Evolutionary conservation across 129 eudicot genomes (phyloP).

Genomic region (Flaveria ramosissima): DNA sequence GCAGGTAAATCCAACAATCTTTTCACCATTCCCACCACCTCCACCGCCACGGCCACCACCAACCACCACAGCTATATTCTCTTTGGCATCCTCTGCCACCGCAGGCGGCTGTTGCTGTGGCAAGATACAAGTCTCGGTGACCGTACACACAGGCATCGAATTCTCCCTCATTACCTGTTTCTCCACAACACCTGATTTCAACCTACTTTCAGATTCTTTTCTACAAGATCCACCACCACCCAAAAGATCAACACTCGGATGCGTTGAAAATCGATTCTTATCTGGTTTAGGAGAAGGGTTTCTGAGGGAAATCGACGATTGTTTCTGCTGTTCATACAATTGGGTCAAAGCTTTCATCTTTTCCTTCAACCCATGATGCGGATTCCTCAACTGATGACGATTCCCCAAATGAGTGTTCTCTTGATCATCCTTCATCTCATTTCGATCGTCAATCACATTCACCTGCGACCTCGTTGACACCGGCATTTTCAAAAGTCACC

Average conservation of each 20-base stretch:
- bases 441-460: conserved; percentile 33
- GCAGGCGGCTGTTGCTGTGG: conserved; percentile 37
- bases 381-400: conserved; percentile 51
- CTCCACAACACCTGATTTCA: conserved; percentile 26
- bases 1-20: conserved; percentile 55
- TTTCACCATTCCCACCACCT: conserved; percentile 38
- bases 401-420: conserved; percentile 23
- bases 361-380: conserved; percentile 84
- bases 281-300: conserved; percentile 37
- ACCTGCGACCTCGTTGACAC: conserved; percentile 81
- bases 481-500: conserved; percentile 48
- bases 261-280: conserved; percentile 41
- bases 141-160: conserved; percentile 37
- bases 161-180: conserved; percentile 55
- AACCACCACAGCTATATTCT: conserved; percentile 40
- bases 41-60: conserved; percentile 22
- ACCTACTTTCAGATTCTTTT: conserved; percentile 27
- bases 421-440: conserved; percentile 29
- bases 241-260: conserved; percentile 50
- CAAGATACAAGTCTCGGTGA: conserved; percentile 45
- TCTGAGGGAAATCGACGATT: conserved; percentile 40
- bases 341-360: conserved; percentile 83
- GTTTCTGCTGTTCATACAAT: conserved; percentile 77
- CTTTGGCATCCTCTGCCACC: conserved; percentile 43
- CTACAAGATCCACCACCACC: conserved; percentile 32